Percentiles rank a stretch among this genome's conserved stretches.
Conservation (phyloP, 176 grass and related monocot genomes). For the Microstegium vimineum region DNA sequence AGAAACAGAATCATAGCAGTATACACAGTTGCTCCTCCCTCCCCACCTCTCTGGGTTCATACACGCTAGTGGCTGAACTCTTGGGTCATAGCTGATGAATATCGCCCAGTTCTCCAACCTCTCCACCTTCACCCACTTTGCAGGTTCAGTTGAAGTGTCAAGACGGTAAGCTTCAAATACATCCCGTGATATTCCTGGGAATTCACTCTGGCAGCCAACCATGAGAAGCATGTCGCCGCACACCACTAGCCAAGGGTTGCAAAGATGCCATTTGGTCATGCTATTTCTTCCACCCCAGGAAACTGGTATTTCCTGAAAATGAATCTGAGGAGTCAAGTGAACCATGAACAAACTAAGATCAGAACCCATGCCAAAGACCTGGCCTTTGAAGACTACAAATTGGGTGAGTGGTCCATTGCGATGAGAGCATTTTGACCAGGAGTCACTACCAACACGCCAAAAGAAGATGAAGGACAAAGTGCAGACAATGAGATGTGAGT, state of each 20-base stretch:
- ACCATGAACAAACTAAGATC: slow-evolving; percentile 7
- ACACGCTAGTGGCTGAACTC: slow-evolving; percentile 12
- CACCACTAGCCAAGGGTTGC: background rate
- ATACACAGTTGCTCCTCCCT: slow-evolving; percentile 36
- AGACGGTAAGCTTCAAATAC: slow-evolving; percentile 9
- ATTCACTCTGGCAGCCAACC: background rate
- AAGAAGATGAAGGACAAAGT: background rate
- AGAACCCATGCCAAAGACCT: slow-evolving; percentile 3
- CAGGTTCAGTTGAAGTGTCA: background rate
- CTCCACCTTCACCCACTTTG: slow-evolving; percentile 28
- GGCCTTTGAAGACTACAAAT: slow-evolving; percentile 23
- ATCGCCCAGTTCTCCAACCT: slow-evolving; percentile 35
- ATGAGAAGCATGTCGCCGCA: slow-evolving; percentile 35
- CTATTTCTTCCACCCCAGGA: background rate
- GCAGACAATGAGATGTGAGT: background rate
- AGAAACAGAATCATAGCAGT: background rate
- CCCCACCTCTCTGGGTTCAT: slow-evolving; percentile 37
- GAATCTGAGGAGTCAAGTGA: background rate
- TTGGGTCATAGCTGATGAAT: background rate
- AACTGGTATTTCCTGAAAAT: slow-evolving; percentile 12
- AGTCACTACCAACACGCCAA: background rate
- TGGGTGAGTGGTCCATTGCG: background rate
- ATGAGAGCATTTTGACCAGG: background rate
- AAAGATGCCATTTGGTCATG: background rate
- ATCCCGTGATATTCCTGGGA: background rate